Base-by-base conservation (phyloP, 495 filamentous ascomycete genomes). In the Penicillium verhagenii region DNA sequence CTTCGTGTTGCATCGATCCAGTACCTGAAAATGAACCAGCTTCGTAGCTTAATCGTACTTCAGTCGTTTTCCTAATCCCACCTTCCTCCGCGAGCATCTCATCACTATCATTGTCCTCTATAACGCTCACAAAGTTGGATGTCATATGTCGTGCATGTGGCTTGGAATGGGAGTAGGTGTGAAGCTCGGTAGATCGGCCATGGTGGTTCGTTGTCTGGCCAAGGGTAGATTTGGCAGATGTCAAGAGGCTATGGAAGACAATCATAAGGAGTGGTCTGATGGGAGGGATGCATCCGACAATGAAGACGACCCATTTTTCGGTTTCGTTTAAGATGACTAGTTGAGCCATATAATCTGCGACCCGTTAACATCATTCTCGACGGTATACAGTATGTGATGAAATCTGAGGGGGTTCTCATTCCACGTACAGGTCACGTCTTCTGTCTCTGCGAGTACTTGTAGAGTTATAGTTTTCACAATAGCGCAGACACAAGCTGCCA, bases 281-380 rank as follows among this genome's bases (percentile, higher is more conserved):
- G n/a, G 57, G 57, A 23, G 57, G 52, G 16, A 59, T 55, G 20
- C 40, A 59, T 9, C 52, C 52, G n/a, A 59, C 57, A 8, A 59
- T 59, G 1, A 55, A 35, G 7, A 59, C 57, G n/a, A 55, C 52
- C 57, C 57, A 59, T 52, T 55, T 59, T 20, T 59, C 57, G 14
- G 57, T 55, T 52, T 59, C 52, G 23, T 59, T 55, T 33, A 44
- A 42, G n/a, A 49, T 45, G 14, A 54, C 38, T 4, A 59, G 21
- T n/a, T 51, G 52, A 1, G 52, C 52, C 29, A 55, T 47, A 13
- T 51, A 52, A 19, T 59, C 55, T 55, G 26, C 2, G 20, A 52
- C 20, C 33, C 6, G 23, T 52, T 43, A 52, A n/a, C n/a, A n/a
- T n/a, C n/a, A n/a, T n/a, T n/a, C n/a, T n/a, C n/a, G n/a, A n/a